A percentile compares a stretch with the other conserved stretches of the same genome.
phyloP scores from a whole-genome alignment of 225 moss, liverwort and hornwort species.

The Lunularia cruciata region DNA sequence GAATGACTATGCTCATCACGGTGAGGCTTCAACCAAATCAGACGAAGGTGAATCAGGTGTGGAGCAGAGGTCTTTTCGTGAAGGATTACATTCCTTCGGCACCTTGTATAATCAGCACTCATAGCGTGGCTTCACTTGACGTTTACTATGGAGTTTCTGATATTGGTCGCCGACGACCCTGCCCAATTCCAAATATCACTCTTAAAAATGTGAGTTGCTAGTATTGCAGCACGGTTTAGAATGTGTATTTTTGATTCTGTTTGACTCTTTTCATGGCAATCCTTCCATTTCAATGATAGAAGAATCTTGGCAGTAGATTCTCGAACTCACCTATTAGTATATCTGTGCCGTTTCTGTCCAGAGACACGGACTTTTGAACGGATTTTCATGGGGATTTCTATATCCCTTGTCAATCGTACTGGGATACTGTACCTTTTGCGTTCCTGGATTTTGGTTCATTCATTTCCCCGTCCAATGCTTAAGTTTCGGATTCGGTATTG shows the following conservation, averaged over 20 bases:
- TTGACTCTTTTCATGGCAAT: not conserved
- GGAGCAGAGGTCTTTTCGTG: not conserved
- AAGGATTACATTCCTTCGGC: not conserved
- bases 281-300: not conserved
- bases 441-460: not conserved
- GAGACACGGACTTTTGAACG: not conserved
- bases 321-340: not conserved
- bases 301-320: not conserved
- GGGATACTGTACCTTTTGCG: not conserved
- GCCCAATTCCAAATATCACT: not conserved
- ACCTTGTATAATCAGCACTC: not conserved
- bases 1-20: not conserved
- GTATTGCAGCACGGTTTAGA: too few species aligned
- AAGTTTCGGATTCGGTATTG: not conserved
- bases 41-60: too few species aligned
- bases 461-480: not conserved
- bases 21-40: not conserved
- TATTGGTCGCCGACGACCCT: not conserved
- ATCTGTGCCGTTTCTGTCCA: too few species aligned
- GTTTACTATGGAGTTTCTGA: not conserved
- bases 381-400: not conserved
- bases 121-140: not conserved
- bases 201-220: not conserved
- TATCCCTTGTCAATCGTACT: not conserved
- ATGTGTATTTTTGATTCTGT: not conserved